A percentile compares a stretch with the other conserved stretches of the same genome.
Evolutionary conservation across 345 rosid species (phyloP).

Genomic region (Ricinus communis): DNA sequence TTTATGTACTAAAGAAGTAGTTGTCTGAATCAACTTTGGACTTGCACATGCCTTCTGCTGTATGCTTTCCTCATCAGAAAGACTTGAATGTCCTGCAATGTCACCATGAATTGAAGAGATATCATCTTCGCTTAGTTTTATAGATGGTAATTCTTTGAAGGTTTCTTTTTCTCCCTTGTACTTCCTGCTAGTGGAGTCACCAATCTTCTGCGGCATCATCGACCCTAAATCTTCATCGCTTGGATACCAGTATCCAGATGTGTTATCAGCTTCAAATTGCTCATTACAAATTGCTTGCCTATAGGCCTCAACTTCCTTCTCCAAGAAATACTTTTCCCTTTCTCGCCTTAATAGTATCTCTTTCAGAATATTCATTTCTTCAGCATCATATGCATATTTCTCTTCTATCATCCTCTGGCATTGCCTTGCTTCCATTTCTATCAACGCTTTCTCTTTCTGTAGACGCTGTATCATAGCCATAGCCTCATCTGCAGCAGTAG

Average conservation of each 20-base stretch:
- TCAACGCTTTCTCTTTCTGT: conserved; percentile 72
- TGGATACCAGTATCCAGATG: conserved; percentile 21
- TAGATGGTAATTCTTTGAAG: too few relatives aligned
- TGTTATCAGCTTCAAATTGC: conserved; percentile 35
- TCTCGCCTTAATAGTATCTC: conserved; percentile 75
- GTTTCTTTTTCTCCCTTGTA: conserved; percentile 17
- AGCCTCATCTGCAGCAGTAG: conserved; percentile 88
- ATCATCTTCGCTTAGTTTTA: neutral
- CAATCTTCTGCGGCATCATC: conserved; percentile 15
- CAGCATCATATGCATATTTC: conserved; percentile 69
- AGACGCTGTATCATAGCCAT: conserved; percentile 84
- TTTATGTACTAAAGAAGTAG: neutral
- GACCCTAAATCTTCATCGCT: conserved; percentile 20
- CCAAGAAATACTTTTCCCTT: conserved; percentile 66
- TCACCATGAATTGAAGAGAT: neutral
- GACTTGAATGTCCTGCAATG: too few relatives aligned
- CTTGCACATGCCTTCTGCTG: too few relatives aligned
- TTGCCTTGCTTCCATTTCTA: conserved; percentile 87
- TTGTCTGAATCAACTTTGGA: neutral
- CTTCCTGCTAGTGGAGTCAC: conserved; percentile 26
- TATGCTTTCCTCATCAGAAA: too few relatives aligned
- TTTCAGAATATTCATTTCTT: conserved; percentile 80
- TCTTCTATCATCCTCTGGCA: conserved; percentile 83
- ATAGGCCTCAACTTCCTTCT: conserved; percentile 73
- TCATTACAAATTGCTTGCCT: conserved; percentile 41